Conservation (phyloP, 1,284 basidiomycete species). For the Pyrrhoderma lamaoense region DNA sequence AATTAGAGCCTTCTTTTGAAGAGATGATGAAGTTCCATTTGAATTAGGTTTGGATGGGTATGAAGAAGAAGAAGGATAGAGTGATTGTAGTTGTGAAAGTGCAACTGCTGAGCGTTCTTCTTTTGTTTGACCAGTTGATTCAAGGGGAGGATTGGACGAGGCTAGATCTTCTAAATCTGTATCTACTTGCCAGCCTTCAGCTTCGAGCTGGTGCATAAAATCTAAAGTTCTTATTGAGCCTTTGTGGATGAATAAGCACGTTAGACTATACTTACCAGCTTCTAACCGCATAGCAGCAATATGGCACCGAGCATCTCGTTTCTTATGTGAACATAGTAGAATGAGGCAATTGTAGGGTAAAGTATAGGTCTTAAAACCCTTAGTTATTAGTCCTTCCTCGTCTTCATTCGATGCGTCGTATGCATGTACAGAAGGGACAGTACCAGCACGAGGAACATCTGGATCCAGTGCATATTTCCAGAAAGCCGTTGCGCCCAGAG, state of each 20-base stretch:
- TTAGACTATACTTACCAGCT: constrained; percentile 38
- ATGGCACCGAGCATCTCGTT: constrained; percentile 82
- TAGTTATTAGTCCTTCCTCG: constrained; percentile 30
- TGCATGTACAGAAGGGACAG: constrained; percentile 18
- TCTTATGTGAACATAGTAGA: constrained; percentile 89
- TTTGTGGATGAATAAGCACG: constrained; percentile 7
- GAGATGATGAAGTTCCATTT: background rate
- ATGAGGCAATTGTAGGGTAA: constrained; percentile 71
- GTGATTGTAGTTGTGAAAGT: constrained; percentile 41
- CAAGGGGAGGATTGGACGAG: constrained; percentile 45
- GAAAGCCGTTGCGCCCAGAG: constrained; percentile 60
- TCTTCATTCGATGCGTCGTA: background rate
- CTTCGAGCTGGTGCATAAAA: constrained; percentile 52
- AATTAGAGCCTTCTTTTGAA: constrained; percentile 57
- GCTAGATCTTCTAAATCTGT: constrained; percentile 66
- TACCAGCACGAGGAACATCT: constrained; percentile 38
- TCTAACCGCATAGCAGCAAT: constrained; percentile 82
- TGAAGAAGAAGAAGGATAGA: constrained; percentile 31
- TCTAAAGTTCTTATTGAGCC: constrained; percentile 32
- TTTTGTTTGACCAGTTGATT: constrained; percentile 31
- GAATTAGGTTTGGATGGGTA: background rate
- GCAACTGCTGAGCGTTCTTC: constrained; percentile 38
- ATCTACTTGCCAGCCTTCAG: constrained; percentile 67
- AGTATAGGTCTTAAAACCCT: constrained; percentile 57
- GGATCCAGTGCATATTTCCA: constrained; percentile 61